These are phyloP conservation scores for Mucor indicus DNA, from an alignment of 371 early-diverging fungal genomes.

Conservation along the genomic window DNA sequence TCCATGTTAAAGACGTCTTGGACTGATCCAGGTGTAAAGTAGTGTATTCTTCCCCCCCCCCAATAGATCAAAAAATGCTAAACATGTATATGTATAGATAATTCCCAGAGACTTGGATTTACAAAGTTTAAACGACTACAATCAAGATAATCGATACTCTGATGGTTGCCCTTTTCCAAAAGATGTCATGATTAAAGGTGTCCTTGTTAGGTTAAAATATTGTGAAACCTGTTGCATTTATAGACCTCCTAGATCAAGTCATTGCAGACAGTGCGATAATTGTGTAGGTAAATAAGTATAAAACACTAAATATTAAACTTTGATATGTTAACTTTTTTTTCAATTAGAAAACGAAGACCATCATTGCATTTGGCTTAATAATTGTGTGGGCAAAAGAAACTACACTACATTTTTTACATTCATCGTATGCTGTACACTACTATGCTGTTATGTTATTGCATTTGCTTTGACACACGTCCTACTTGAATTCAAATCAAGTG, in stretches of 20 bases:
- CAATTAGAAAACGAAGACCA: slow-evolving; percentile 79
- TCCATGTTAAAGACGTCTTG: slow-evolving; percentile 82
- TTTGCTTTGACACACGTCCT: slow-evolving; percentile 59
- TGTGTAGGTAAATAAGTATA: slow-evolving; percentile 69
- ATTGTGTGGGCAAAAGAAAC: slow-evolving; percentile 91
- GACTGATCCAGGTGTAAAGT: slow-evolving; percentile 84
- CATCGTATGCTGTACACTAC: slow-evolving; percentile 50
- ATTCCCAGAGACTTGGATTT: slow-evolving; percentile 71
- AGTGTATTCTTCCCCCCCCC: background rate
- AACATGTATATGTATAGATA: slow-evolving; percentile 27
- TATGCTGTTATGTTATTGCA: slow-evolving; percentile 58
- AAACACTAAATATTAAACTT: background rate
- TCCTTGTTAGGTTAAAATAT: slow-evolving; percentile 71
- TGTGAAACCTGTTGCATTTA: slow-evolving; percentile 92
- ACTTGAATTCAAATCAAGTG: background rate
- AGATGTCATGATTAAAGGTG: slow-evolving; percentile 62
- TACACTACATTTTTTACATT: slow-evolving; percentile 85
- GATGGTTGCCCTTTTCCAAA: slow-evolving; percentile 43
- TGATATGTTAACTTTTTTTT: background rate
- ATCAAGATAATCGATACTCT: slow-evolving; percentile 7
- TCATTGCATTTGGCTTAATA: slow-evolving; percentile 95
- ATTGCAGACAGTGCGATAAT: slow-evolving; percentile 89
- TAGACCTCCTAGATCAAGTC: slow-evolving; percentile 86
- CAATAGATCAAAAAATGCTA: background rate
- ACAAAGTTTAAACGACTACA: background rate